Conservation (phyloP, 768 basidiomycete species). For the Pleurotus sapidus region DNA sequence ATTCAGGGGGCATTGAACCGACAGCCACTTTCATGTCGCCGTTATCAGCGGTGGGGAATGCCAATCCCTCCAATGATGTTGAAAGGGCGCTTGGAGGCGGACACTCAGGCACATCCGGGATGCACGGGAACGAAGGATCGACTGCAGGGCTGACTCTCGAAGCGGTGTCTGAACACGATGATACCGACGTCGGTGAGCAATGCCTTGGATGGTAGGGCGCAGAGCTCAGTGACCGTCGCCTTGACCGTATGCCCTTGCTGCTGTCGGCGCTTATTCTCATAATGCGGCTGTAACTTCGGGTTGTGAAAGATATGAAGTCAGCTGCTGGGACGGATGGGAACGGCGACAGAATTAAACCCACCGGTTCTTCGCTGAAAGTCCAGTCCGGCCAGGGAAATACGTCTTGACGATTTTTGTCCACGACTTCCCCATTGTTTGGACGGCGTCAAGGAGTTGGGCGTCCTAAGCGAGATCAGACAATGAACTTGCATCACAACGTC, state of each 20-base stretch:
- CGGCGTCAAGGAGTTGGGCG: conserved; percentile 49
- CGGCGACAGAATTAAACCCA: conserved; percentile 17
- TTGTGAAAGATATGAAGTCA: no score
- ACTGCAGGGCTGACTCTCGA: conserved; percentile 1
- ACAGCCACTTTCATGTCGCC: not conserved
- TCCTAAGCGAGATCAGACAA: conserved; percentile 32
- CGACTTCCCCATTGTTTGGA: conserved; percentile 53
- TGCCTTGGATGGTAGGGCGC: not conserved
- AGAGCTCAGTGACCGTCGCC: conserved; percentile 1
- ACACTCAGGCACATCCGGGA: conserved; percentile 3
- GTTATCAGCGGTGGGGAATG: not conserved
- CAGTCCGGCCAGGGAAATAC: conserved; percentile 59
- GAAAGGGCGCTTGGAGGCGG: not conserved
- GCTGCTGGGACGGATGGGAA: not conserved
- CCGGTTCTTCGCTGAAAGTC: conserved; percentile 60
- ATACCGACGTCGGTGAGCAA: conserved; percentile 3
- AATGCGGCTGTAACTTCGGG: conserved; percentile 2
- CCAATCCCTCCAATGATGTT: not conserved
- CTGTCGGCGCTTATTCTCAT: not conserved
- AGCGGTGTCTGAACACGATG: conserved; percentile 1
- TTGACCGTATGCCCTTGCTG: conserved; percentile 2
- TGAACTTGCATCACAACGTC: not conserved
- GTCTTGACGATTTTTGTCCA: conserved; percentile 64
- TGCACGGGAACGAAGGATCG: conserved; percentile 4
- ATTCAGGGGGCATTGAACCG: not conserved